phyloP scores from a whole-genome alignment of 129 eudicot genomes.

The Centrapalus pauciflorus region DNA sequence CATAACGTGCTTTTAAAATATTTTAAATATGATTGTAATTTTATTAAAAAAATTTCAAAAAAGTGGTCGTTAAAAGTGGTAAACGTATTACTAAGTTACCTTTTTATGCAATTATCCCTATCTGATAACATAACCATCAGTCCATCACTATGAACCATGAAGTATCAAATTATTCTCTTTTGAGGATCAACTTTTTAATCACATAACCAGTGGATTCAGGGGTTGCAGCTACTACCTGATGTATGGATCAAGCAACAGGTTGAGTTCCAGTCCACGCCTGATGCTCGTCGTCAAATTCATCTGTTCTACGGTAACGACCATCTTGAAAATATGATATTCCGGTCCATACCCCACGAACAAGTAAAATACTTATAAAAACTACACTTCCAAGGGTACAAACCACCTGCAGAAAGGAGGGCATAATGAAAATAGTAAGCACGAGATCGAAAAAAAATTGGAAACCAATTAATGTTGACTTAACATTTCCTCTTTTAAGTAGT shows the following conservation, averaged over 20 bases:
- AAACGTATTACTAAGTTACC: too few species aligned
- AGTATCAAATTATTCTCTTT: slow-evolving; percentile 4
- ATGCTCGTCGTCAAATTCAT: slow-evolving; percentile 51
- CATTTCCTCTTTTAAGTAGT: not conserved
- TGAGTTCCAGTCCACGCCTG: slow-evolving; percentile 53
- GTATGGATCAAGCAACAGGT: slow-evolving; percentile 46
- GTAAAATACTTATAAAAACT: slow-evolving; percentile 75
- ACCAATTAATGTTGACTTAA: not conserved
- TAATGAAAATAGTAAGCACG: not conserved
- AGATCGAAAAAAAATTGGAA: not conserved
- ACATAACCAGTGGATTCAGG: not conserved
- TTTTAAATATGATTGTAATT: too few species aligned
- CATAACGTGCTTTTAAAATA: too few species aligned
- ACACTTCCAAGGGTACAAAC: slow-evolving; percentile 92
- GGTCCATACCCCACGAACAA: slow-evolving; percentile 86
- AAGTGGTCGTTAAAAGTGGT: too few species aligned
- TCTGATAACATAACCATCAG: not conserved
- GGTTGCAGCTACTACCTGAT: not conserved
- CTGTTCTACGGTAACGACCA: slow-evolving; percentile 34
- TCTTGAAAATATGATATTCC: slow-evolving; percentile 75
- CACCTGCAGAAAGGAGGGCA: slow-evolving; percentile 41
- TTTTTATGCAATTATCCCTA: too few species aligned
- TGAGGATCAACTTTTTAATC: slow-evolving; percentile 10
- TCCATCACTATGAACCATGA: slow-evolving; percentile 3
- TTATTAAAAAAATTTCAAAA: too few species aligned